phyloP scores from a whole-genome alignment of 208 protist genomes.

The Acanthamoeba sp. region DNA sequence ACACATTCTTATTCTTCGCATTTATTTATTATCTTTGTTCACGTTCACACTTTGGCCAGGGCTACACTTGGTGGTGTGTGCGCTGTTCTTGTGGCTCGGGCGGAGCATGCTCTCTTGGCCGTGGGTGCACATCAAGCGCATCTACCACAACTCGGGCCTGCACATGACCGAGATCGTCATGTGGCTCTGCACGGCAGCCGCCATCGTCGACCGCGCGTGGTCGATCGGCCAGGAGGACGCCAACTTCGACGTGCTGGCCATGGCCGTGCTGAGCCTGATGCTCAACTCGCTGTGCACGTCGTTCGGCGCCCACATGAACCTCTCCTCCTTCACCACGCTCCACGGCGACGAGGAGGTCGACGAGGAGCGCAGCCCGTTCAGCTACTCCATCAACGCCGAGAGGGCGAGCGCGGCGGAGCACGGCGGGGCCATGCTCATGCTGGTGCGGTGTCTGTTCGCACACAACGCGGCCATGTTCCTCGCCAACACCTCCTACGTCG shows the following conservation, averaged over 20 bases:
- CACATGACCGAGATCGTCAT: conserved; percentile 6
- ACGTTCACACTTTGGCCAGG: neutral
- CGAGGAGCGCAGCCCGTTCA: neutral
- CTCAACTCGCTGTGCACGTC: conserved; percentile 6
- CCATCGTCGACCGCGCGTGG: neutral
- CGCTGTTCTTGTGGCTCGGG: neutral
- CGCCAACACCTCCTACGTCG: neutral
- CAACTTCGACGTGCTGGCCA: neutral
- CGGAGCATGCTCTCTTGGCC: neutral
- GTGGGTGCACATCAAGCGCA: neutral
- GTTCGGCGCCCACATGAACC: conserved; percentile 18
- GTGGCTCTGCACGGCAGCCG: neutral
- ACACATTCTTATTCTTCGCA: too few relatives aligned
- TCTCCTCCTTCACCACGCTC: neutral
- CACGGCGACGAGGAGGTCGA: neutral
- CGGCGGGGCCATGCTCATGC: neutral
- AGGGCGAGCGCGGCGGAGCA: neutral
- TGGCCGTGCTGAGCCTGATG: neutral
- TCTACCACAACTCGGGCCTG: neutral
- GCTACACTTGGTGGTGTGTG: neutral
- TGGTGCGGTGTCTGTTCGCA: neutral
- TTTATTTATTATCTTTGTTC: neutral
- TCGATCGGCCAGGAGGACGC: neutral
- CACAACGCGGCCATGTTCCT: conserved; percentile 45
- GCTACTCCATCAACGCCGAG: neutral